phyloP scores from a whole-genome alignment of 768 basidiomycete species.

The Calocybe cyanea region DNA sequence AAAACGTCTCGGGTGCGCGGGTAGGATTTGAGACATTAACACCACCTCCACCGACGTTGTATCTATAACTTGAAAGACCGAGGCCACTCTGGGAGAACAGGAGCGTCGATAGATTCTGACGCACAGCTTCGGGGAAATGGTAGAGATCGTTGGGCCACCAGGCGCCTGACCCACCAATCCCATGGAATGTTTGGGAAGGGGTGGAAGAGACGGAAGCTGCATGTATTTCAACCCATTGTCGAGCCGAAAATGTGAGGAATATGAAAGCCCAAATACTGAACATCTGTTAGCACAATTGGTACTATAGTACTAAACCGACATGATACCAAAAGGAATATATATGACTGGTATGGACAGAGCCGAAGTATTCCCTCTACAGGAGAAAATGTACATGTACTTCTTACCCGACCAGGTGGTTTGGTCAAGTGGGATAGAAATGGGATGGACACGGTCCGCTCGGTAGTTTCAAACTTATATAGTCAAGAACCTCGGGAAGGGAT shows the following conservation, averaged over 20 bases:
- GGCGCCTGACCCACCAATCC: conserved; percentile 42
- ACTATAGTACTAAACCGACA: too few relatives aligned
- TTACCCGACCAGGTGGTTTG: conserved; percentile 8
- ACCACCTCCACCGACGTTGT: conserved; percentile 40
- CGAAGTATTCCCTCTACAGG: background rate
- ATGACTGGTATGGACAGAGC: background rate
- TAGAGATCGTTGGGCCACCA: conserved; percentile 45
- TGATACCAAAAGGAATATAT: background rate
- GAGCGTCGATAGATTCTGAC: conserved; percentile 36
- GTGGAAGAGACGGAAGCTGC: conserved; percentile 25
- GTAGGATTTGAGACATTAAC: conserved; percentile 36
- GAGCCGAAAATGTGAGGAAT: background rate
- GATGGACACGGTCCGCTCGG: conserved; percentile 10
- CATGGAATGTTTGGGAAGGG: conserved; percentile 32
- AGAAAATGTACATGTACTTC: conserved; percentile 2
- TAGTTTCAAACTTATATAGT: background rate
- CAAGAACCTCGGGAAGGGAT: too few relatives aligned
- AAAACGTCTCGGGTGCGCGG: conserved; percentile 34
- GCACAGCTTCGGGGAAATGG: conserved; percentile 34
- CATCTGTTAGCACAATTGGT: conserved; percentile 2
- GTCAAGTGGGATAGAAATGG: conserved; percentile 12
- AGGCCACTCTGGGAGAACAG: conserved; percentile 35
- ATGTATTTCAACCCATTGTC: conserved; percentile 4
- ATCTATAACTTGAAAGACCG: conserved; percentile 39
- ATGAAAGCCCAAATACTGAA: background rate